Conservation (phyloP, 495 filamentous ascomycete genomes). For the Hyaloscypha finlandica region DNA sequence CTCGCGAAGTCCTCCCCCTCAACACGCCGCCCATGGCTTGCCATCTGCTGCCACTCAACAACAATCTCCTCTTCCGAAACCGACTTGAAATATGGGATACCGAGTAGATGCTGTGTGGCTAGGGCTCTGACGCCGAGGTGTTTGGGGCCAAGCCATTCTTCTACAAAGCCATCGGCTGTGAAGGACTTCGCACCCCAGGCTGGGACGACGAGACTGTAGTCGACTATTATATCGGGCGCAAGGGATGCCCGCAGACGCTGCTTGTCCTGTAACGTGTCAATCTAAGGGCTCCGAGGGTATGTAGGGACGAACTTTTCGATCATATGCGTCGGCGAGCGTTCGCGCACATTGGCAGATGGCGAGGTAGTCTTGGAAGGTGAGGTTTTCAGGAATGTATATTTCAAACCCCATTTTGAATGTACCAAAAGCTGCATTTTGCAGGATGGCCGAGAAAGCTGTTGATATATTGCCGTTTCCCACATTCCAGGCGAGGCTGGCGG, state of each 20-base stretch:
- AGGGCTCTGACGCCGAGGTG: conserved; percentile 34
- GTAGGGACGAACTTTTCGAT: conserved; percentile 31
- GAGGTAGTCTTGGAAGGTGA: conserved; percentile 36
- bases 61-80: conserved; percentile 33
- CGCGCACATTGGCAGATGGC: conserved; percentile 32
- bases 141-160: conserved; percentile 29
- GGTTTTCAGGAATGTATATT: conserved; percentile 32
- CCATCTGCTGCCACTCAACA: conserved; percentile 36
- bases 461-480: background rate
- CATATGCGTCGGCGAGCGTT: conserved; percentile 35
- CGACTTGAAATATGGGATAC: conserved; percentile 33
- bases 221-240: conserved; percentile 31
- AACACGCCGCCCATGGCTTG: conserved; percentile 30
- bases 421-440: background rate
- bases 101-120: conserved; percentile 37
- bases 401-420: conserved; percentile 26
- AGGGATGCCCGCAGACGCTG: conserved; percentile 25
- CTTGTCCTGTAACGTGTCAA: conserved; percentile 22
- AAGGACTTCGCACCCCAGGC: conserved; percentile 27
- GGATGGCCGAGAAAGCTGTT: background rate
- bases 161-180: conserved; percentile 28
- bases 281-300: background rate
- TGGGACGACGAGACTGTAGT: conserved; percentile 30
- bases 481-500: background rate
- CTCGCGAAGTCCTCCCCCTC: conserved; percentile 23